Percentiles rank a stretch among this genome's conserved stretches.
Conservation (phyloP, 768 basidiomycete genomes). For the Phlebiopsis flavidoalba region DNA sequence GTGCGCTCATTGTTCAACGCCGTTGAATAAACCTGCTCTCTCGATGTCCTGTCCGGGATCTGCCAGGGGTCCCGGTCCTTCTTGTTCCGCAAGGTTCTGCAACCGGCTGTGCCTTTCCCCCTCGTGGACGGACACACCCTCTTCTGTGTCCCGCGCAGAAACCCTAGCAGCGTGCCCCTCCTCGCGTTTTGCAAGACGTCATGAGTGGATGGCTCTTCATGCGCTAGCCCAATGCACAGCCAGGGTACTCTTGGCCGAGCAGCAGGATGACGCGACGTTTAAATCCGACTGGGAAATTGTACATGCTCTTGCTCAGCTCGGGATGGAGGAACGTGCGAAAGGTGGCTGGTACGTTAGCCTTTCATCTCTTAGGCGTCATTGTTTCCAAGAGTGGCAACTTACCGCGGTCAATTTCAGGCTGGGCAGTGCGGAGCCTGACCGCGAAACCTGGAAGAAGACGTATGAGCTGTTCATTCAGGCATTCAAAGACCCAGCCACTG, state of each 20-base stretch:
- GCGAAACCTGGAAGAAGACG: conserved; percentile 63
- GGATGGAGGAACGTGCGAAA: conserved; percentile 61
- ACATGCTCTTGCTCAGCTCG: conserved; percentile 62
- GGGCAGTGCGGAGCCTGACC: conserved; percentile 48
- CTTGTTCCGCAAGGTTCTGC: conserved; percentile 71
- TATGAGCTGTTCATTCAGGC: conserved; percentile 52
- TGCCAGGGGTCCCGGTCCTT: conserved; percentile 15
- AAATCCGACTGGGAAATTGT: conserved; percentile 51
- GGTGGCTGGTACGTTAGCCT: conserved; percentile 37
- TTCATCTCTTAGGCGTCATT: not conserved
- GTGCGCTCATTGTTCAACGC: conserved; percentile 73
- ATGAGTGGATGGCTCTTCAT: conserved; percentile 71
- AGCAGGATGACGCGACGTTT: conserved; percentile 38
- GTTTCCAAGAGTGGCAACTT: not conserved
- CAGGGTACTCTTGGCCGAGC: conserved; percentile 51
- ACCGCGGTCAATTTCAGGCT: conserved; percentile 20
- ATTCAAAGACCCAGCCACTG: conserved; percentile 52
- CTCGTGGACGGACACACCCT: conserved; percentile 57
- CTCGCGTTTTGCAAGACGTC: conserved; percentile 53
- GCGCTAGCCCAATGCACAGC: conserved; percentile 67
- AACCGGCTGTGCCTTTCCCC: conserved; percentile 71
- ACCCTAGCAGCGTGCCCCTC: conserved; percentile 61
- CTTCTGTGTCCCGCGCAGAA: conserved; percentile 72
- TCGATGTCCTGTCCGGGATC: conserved; percentile 50
- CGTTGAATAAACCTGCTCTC: conserved; percentile 39